phyloP scores from a whole-genome alignment of 2,329 filamentous ascomycete genomes.

The Huntiella moniliformis region DNA sequence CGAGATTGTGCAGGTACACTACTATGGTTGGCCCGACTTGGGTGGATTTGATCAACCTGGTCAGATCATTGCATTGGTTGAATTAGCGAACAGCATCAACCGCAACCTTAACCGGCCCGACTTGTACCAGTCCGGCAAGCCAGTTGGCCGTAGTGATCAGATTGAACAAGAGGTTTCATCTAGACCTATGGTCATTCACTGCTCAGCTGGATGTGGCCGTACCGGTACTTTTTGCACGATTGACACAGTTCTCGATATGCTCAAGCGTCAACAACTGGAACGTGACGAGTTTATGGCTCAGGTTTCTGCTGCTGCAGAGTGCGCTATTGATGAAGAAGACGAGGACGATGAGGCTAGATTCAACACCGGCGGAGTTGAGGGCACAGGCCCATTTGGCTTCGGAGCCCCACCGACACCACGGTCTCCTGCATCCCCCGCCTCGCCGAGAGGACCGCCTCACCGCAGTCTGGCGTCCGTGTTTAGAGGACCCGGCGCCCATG shows the following conservation, averaged over 20 bases:
- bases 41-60: slow-evolving; percentile 76
- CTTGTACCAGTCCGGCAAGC: slow-evolving; percentile 15
- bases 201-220: slow-evolving; percentile 84
- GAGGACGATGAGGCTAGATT: too few relatives aligned
- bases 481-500: neutral
- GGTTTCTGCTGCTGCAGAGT: slow-evolving; percentile 15
- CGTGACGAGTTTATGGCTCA: slow-evolving; percentile 14
- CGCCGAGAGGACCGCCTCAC: neutral
- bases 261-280: slow-evolving; percentile 58
- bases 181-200: slow-evolving; percentile 78
- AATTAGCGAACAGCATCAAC: slow-evolving; percentile 63
- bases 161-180: slow-evolving; percentile 33
- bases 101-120: slow-evolving; percentile 33
- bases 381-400: too few relatives aligned
- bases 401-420: too few relatives aligned
- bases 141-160: slow-evolving; percentile 28
- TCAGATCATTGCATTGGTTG: slow-evolving; percentile 75
- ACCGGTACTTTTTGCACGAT: slow-evolving; percentile 95
- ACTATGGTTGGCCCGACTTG: slow-evolving; percentile 94
- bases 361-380: too few relatives aligned
- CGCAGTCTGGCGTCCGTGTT: slow-evolving; percentile 4
- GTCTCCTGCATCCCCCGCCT: too few relatives aligned
- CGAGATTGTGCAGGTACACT: slow-evolving; percentile 88
- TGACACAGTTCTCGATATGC: slow-evolving; percentile 87
- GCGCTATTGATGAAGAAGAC: neutral